Base-by-base conservation (phyloP, 2,329 filamentous ascomycete genomes). In the Daldinia sp. region DNA sequence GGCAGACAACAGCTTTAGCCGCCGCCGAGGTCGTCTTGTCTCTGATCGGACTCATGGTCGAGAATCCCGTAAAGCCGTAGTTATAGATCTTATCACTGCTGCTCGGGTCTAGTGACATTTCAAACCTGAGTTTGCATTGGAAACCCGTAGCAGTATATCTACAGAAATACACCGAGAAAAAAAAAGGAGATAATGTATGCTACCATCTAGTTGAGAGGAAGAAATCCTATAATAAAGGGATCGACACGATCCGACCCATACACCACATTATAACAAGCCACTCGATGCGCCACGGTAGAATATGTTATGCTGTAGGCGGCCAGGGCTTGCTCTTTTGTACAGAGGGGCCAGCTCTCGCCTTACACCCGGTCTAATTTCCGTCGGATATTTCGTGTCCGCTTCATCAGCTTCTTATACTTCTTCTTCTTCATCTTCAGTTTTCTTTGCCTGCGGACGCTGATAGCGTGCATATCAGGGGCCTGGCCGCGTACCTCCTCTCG, bases 371-470 rank as follows among this genome's bases (percentile, higher is more conserved):
- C 92, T 73, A 95, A 83, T 82, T 94, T 96, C 76, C 93, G 88
- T 76, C 94, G 90, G 82, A 93, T 79, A 76, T 92, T 94, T 77
- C 94, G 88, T 74, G 94, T 97, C 79, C 88, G 87, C 84, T 90
- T 92, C 91, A 97, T 93, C 71, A 98, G 83, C 87, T 99, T 99
- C 93, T 97, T 98, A 81, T 97, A 97, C 89, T 99, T 99, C 87
- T 98, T 94, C 87, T 98, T 99, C 91, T 99, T 99, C 94, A 99
- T 99, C 87, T 93, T 97, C 75, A 97, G 82, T 82, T 95, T 96
- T 75, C 93, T 85, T 80, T 96, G 93, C 78, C 95, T 86, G 84
- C 90, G 93, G 71, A 97, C 94, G 75, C 92, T 96, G 76, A 99
- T 93, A 67, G 93, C 87, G 64, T 89, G 81, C 90, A 97, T 94